Percentiles rank a stretch among this genome's conserved stretches.
Conservation (phyloP, 164 flowering plant genomes). For the Piper betle region DNA sequence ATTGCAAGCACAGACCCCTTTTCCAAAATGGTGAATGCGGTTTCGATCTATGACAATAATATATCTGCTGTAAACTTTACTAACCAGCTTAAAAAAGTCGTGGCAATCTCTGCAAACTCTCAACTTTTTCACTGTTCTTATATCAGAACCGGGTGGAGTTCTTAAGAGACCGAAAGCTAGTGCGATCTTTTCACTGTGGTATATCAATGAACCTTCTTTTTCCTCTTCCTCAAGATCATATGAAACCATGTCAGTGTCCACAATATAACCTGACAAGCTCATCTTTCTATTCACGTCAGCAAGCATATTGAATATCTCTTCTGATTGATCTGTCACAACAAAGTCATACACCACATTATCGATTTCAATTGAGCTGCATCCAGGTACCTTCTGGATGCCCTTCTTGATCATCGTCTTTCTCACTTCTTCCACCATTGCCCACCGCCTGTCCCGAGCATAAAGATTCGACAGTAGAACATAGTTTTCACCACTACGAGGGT, state of each 20-base stretch:
- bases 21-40: constrained; percentile 6
- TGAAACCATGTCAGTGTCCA: constrained; percentile 3
- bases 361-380: constrained; percentile 7
- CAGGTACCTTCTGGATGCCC: constrained; percentile 7
- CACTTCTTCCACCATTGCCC: constrained; percentile 1
- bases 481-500: background rate
- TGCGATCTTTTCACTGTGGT: constrained; percentile 10
- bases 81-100: constrained; percentile 2
- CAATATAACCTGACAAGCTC: constrained; percentile 6
- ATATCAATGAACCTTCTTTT: constrained; percentile 3
- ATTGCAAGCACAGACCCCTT: constrained; percentile 8
- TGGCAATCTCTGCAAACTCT: constrained; percentile 6
- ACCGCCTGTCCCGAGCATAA: constrained; percentile 4
- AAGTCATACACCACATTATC: constrained; percentile 5
- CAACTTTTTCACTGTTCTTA: constrained; percentile 9
- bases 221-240: constrained; percentile 8
- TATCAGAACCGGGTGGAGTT: constrained; percentile 1
- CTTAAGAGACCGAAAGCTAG: constrained; percentile 6
- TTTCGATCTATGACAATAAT: constrained; percentile 9
- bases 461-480: constrained; percentile 5
- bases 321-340: constrained; percentile 1
- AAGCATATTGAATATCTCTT: constrained; percentile 4
- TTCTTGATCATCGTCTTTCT: constrained; percentile 1
- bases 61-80: constrained; percentile 2
- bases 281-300: constrained; percentile 1